These are phyloP conservation scores for Echeveria elegans DNA, from an alignment of 164 flowering plant species.

Conservation along the genomic window DNA sequence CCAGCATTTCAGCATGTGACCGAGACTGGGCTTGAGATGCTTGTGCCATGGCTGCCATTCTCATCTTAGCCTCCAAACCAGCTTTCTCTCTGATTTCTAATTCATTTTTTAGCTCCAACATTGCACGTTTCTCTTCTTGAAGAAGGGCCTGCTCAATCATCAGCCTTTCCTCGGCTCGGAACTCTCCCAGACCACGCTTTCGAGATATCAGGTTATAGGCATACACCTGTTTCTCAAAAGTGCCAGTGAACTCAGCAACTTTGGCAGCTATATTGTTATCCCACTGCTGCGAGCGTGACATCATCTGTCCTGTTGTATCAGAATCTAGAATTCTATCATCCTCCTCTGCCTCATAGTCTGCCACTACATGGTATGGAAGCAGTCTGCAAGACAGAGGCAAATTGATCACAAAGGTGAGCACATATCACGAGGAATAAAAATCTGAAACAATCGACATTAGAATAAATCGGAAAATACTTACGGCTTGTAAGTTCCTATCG, in stretches of 20 bases:
- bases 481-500: too few relatives aligned
- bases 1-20: slow-evolving; percentile 66
- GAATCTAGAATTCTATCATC: slow-evolving; percentile 94
- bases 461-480: neutral
- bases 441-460: neutral
- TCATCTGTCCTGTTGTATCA: slow-evolving; percentile 83
- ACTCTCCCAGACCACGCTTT: slow-evolving; percentile 76
- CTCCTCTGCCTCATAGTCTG: slow-evolving; percentile 98
- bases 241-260: slow-evolving; percentile 73
- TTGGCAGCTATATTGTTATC: slow-evolving; percentile 85
- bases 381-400: slow-evolving; percentile 40
- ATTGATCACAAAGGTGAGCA: neutral
- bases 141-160: slow-evolving; percentile 89
- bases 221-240: slow-evolving; percentile 90
- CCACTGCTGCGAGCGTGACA: slow-evolving; percentile 95
- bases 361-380: slow-evolving; percentile 93
- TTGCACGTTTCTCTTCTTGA: slow-evolving; percentile 74
- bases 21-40: too few relatives aligned
- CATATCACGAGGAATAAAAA: neutral
- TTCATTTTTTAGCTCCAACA: slow-evolving; percentile 60
- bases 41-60: slow-evolving; percentile 76
- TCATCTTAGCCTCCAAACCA: slow-evolving; percentile 64
- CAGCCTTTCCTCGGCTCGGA: slow-evolving; percentile 83
- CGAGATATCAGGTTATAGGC: slow-evolving; percentile 85
- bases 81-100: slow-evolving; percentile 83